Conservation (phyloP, 169 alveolate genomes). For the Plasmodium sp. region DNA sequence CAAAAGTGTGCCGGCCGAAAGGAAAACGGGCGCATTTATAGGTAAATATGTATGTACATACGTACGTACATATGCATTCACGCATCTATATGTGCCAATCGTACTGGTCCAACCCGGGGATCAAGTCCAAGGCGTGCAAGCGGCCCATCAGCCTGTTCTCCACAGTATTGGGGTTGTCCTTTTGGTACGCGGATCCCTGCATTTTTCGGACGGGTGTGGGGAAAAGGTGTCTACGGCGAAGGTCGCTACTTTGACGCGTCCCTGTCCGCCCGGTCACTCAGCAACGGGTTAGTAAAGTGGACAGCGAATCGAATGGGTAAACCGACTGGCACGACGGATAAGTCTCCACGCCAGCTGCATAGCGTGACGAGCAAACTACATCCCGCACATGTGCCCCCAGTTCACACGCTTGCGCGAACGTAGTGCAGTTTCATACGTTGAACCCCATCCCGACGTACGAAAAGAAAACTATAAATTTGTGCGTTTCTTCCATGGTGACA, state of each 20-base stretch:
- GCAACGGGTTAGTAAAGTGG: neutral
- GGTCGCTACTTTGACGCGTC: neutral
- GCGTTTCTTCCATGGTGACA: conserved; percentile 28
- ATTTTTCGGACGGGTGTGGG: neutral
- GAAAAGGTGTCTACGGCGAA: neutral
- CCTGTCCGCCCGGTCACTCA: neutral
- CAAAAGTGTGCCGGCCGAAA: neutral
- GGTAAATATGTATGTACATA: neutral
- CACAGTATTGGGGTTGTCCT: conserved; percentile 54
- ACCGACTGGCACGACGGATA: neutral
- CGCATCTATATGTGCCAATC: neutral
- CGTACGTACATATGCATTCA: neutral
- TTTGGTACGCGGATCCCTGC: conserved; percentile 72
- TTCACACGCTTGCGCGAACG: neutral
- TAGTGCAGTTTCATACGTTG: conserved; percentile 13
- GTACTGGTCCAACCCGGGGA: conserved; percentile 10
- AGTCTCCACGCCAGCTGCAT: neutral
- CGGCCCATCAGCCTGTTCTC: conserved; percentile 48
- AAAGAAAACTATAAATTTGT: conserved; percentile 33
- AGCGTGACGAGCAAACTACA: neutral
- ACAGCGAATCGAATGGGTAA: neutral
- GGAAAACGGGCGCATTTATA: neutral
- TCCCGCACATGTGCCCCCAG: neutral
- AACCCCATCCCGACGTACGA: conserved; percentile 60
- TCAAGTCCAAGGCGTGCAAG: conserved; percentile 8